Base-by-base conservation (phyloP, 257 asterid species). In the Scutellaria baicalensis region DNA sequence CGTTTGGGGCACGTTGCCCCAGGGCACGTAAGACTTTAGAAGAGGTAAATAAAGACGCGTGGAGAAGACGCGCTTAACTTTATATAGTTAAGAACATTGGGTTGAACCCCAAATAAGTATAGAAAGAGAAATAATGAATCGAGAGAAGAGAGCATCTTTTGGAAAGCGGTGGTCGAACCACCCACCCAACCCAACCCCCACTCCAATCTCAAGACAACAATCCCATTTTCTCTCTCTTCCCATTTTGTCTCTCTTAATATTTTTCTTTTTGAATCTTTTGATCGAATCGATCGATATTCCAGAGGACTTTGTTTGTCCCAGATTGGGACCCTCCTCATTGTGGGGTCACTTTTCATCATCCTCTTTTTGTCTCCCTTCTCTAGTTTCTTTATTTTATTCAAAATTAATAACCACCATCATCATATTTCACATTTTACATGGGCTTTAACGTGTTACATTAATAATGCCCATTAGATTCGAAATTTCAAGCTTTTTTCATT, bases 131-230 rank as follows among this genome's bases (percentile, higher is more conserved):
- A 23, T 23, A 23, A 27, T 27, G 58, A 65, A 69, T 52, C 64
- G 70, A 68, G 74, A 50, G 81, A 69, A 64, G 66, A 71, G 86
- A 85, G 96, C 90, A 89, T 87, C 82, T 87, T 87, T 89, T 79
- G 92, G 81, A 89, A 89, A 89, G 87, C 78, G 94, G 85, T 82
- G 82, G 81, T 87, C 87, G 78, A 80, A 78, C 87, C 67, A 54
- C 78, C 69, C 49, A 51, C 70, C 72, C 45, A 35, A 52, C 70
- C 72, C 45, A 40, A n/a, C n/a, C n/a, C 45, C 51, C 56, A 61
- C 91, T 68, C 86, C 84, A 86, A 89, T 89, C 89, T 89, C 96
- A 21, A 86, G 87, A 84, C 82, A 82, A 84, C 82, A 82, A 79
- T 77, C 82, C 75, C 73, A 70, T 72, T 78, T 81, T 82, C 80